Percentiles rank a stretch among this genome's conserved stretches.
Conservation (phyloP, 257 asterid species). For the Penstemon eatonii region DNA sequence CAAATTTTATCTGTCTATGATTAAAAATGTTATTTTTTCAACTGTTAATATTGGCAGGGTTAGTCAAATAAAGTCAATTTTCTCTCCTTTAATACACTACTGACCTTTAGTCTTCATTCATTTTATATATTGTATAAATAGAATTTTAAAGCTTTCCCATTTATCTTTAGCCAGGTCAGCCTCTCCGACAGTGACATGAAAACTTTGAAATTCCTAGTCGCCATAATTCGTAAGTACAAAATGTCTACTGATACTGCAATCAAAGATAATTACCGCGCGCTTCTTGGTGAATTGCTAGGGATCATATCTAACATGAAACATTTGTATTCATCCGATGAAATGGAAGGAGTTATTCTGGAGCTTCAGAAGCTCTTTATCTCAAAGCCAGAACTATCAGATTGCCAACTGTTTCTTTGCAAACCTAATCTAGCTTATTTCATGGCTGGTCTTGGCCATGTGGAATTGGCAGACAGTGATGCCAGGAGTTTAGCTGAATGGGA, state of each 20-base stretch:
- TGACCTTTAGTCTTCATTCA: background rate
- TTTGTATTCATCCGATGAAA: constrained; percentile 62
- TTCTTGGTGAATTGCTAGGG: constrained; percentile 72
- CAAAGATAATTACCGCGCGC: constrained; percentile 52
- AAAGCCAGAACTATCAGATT: constrained; percentile 43
- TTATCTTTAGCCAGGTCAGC: constrained; percentile 62
- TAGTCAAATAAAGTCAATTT: background rate
- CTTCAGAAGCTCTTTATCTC: constrained; percentile 77
- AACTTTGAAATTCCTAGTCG: constrained; percentile 66
- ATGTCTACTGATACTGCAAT: constrained; percentile 44
- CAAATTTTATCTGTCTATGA: background rate
- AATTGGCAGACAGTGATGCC: constrained; percentile 54
- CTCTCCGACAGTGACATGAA: constrained; percentile 75
- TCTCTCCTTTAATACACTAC: background rate
- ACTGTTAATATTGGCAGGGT: background rate
- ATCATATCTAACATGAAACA: constrained; percentile 69
- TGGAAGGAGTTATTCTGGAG: constrained; percentile 75
- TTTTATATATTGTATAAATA: background rate
- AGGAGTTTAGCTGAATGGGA: constrained; percentile 72
- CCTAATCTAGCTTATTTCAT: constrained; percentile 77
- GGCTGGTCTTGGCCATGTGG: constrained; percentile 78
- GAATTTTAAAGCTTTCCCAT: constrained; percentile 16
- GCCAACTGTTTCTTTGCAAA: constrained; percentile 56
- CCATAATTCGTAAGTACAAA: constrained; percentile 58
- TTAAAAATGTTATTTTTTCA: background rate